phyloP scores from a whole-genome alignment of 2,329 filamentous ascomycete species.

The Diplocarpon mali region DNA sequence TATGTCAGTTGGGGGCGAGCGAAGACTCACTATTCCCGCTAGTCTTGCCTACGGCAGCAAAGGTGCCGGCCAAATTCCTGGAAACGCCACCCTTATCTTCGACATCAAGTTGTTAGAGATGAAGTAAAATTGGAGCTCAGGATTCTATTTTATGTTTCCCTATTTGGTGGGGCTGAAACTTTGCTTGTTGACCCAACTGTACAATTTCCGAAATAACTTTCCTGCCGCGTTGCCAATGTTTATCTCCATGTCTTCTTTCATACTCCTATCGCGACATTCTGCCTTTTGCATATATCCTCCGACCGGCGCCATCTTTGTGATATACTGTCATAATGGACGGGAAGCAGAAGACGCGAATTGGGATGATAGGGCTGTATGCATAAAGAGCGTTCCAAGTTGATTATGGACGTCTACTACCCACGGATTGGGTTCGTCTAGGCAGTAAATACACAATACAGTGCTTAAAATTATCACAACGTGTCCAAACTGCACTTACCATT shows the following conservation, averaged over 20 bases:
- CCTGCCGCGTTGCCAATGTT: slow-evolving; percentile 11
- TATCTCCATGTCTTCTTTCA: slow-evolving; percentile 13
- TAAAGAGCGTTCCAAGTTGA: slow-evolving; percentile 26
- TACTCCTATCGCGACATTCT: slow-evolving; percentile 9
- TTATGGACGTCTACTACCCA: not conserved
- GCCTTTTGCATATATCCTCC: slow-evolving; percentile 26
- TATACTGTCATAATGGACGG: slow-evolving; percentile 20
- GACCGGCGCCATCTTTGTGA: slow-evolving; percentile 25
- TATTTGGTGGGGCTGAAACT: slow-evolving; percentile 7
- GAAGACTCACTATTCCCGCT: slow-evolving; percentile 80
- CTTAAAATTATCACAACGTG: not conserved
- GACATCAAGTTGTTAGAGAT: slow-evolving; percentile 81
- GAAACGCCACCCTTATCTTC: slow-evolving; percentile 84
- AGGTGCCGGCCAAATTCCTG: slow-evolving; percentile 71
- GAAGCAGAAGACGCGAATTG: slow-evolving; percentile 22
- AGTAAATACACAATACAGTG: slow-evolving; percentile 11
- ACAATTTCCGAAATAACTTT: slow-evolving; percentile 20
- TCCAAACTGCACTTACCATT: not conserved
- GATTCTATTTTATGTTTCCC: slow-evolving; percentile 3
- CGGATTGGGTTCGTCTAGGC: slow-evolving; percentile 7
- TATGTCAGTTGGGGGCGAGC: slow-evolving; percentile 89
- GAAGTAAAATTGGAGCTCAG: slow-evolving; percentile 45
- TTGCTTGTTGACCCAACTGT: slow-evolving; percentile 20
- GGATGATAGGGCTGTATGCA: slow-evolving; percentile 27
- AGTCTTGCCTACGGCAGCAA: slow-evolving; percentile 83